Evolutionary conservation across 2,329 filamentous ascomycete genomes (phyloP).

Genomic region (Ilyonectria sp.): DNA sequence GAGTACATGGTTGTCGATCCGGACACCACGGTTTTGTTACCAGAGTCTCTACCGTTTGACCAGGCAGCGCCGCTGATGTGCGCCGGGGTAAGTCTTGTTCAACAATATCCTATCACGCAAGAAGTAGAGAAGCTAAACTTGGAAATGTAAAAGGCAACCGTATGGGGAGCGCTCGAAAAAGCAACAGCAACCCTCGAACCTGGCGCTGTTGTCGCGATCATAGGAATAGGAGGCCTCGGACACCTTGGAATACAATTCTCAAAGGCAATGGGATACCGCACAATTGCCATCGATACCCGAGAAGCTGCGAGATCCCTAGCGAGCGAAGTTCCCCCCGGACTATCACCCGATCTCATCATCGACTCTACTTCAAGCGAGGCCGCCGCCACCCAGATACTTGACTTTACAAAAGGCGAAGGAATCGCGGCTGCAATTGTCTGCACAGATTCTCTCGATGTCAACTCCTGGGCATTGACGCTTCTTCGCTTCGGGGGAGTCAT

Average conservation of each 20-base stretch:
- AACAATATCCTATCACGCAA: neutral
- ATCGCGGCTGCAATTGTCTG: conserved; percentile 51
- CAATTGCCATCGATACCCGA: conserved; percentile 54
- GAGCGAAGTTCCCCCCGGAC: conserved; percentile 37
- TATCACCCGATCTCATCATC: conserved; percentile 49
- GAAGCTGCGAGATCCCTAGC: conserved; percentile 49
- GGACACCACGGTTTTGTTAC: conserved; percentile 47
- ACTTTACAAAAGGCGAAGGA: conserved; percentile 51
- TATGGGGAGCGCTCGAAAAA: conserved; percentile 53
- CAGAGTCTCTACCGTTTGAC: conserved; percentile 48
- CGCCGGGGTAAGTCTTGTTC: conserved; percentile 48
- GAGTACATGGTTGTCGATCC: conserved; percentile 54
- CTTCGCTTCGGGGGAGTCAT: conserved; percentile 50
- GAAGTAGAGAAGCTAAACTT: neutral
- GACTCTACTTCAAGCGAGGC: conserved; percentile 40
- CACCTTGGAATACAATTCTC: conserved; percentile 55
- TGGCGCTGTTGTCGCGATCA: conserved; percentile 49
- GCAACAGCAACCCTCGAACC: conserved; percentile 44
- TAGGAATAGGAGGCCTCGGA: conserved; percentile 55
- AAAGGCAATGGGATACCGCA: conserved; percentile 54
- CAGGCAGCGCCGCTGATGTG: conserved; percentile 57
- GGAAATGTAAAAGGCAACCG: conserved; percentile 44
- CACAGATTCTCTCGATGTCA: conserved; percentile 51
- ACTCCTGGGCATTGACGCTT: conserved; percentile 48
- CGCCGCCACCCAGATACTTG: conserved; percentile 42